A percentile compares a stretch with the other conserved stretches of the same genome.
These are phyloP conservation scores for Rhododendron vialii DNA, from an alignment of 148 eudicot genomes.

Conservation along the genomic window DNA sequence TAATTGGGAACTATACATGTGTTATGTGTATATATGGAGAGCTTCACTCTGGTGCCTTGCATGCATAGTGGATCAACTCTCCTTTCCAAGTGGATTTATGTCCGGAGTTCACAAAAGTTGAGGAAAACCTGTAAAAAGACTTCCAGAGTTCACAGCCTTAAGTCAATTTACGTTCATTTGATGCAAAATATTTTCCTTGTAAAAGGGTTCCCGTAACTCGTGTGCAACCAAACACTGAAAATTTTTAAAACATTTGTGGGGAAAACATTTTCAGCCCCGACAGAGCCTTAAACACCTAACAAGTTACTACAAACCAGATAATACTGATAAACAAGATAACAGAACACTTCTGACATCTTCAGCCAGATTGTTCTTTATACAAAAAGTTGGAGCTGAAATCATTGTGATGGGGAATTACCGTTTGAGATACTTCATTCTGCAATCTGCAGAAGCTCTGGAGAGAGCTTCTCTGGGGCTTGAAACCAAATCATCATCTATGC, in stretches of 20 bases:
- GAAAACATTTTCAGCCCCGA: not conserved
- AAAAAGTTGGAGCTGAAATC: not conserved
- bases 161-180: not conserved
- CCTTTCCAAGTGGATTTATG: not conserved
- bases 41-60: not conserved
- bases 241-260: too few species aligned
- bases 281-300: not conserved
- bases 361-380: not conserved
- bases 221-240: not conserved
- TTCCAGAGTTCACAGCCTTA: not conserved
- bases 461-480: conserved; percentile 96
- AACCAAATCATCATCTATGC: conserved; percentile 81
- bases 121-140: not conserved
- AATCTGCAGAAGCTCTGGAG: conserved; percentile 90
- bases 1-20: too few species aligned
- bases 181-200: not conserved
- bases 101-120: not conserved
- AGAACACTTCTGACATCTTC: not conserved
- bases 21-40: too few species aligned
- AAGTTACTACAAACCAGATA: not conserved
- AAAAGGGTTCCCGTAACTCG: not conserved
- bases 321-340: not conserved
- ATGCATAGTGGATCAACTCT: not conserved
- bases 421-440: conserved; percentile 65
- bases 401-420: conserved; percentile 34